Percentiles rank a stretch among this genome's conserved stretches.
Conservation (phyloP, 2,329 filamentous ascomycete genomes). For the Sporothrix dimorphospora region DNA sequence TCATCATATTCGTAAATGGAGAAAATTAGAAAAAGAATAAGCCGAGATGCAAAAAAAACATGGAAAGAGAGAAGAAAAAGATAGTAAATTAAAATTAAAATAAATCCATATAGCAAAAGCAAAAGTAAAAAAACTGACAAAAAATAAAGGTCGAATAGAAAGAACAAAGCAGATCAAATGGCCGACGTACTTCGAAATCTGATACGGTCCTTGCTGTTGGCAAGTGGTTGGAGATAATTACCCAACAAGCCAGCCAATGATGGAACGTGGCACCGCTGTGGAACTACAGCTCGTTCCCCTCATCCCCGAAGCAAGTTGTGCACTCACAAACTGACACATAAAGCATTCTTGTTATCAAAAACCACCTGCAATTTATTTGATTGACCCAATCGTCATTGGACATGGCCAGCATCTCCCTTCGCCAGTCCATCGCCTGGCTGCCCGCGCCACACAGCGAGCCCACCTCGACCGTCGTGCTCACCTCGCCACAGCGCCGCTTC, state of each 20-base stretch:
- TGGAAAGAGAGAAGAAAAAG: conserved; percentile 35
- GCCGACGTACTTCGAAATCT: not conserved
- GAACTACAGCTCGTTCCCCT: too few species aligned
- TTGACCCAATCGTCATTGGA: too few species aligned
- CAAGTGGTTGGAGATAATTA: not conserved
- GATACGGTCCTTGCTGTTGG: not conserved
- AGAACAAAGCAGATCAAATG: not conserved
- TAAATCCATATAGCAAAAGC: not conserved
- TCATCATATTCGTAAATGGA: not conserved
- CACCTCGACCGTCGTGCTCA: conserved; percentile 67
- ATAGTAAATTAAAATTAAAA: not conserved
- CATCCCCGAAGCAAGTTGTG: too few species aligned
- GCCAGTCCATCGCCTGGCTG: conserved; percentile 63
- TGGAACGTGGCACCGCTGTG: not conserved
- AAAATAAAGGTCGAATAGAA: not conserved
- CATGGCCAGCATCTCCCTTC: conserved; percentile 58
- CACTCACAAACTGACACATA: too few species aligned
- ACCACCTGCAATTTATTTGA: too few species aligned
- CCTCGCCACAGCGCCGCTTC: conserved; percentile 59
- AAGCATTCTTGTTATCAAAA: too few species aligned
- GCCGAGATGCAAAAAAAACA: not conserved
- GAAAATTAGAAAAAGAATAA: not conserved
- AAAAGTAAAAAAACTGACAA: not conserved
- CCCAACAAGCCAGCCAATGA: not conserved
- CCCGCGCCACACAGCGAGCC: conserved; percentile 58